These are phyloP conservation scores for Epipyxis sp. DNA, from an alignment of 108 stramenopile species.

Conservation along the genomic window DNA sequence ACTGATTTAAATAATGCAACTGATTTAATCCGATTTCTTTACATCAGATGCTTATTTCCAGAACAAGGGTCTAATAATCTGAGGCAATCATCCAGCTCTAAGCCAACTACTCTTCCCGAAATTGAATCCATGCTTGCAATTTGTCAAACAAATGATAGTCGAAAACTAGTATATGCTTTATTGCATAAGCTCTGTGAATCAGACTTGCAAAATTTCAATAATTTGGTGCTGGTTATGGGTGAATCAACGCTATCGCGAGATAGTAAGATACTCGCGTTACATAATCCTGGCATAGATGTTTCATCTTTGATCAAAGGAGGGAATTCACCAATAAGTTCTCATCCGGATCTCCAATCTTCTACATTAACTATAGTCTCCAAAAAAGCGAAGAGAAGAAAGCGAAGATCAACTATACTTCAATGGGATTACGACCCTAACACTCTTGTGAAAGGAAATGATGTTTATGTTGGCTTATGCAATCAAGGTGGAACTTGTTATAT, in stretches of 20 bases:
- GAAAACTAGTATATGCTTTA: neutral
- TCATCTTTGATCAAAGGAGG: neutral
- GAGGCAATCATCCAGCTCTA: neutral
- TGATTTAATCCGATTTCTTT: neutral
- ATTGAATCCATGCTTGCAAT: too few species aligned
- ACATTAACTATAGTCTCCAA: neutral
- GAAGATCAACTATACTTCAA: too few species aligned
- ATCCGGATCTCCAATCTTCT: neutral
- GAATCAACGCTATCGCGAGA: neutral
- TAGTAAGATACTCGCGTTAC: too few species aligned
- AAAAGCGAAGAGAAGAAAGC: too few species aligned
- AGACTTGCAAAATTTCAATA: neutral
- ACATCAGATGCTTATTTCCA: constrained; percentile 22
- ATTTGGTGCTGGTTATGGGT: neutral
- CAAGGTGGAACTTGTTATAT: constrained; percentile 67
- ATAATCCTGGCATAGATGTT: too few species aligned
- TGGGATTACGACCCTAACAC: constrained; percentile 27
- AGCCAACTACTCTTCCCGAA: too few species aligned
- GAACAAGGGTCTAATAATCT: neutral
- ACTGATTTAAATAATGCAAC: neutral
- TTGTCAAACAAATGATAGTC: constrained; percentile 22
- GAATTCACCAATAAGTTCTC: too few species aligned
- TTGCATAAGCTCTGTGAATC: neutral
- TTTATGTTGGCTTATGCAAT: constrained; percentile 58
- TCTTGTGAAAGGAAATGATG: constrained; percentile 17